These are phyloP conservation scores for Fusarium duplospermum DNA, from an alignment of 2,329 filamentous ascomycete species.

Conservation along the genomic window DNA sequence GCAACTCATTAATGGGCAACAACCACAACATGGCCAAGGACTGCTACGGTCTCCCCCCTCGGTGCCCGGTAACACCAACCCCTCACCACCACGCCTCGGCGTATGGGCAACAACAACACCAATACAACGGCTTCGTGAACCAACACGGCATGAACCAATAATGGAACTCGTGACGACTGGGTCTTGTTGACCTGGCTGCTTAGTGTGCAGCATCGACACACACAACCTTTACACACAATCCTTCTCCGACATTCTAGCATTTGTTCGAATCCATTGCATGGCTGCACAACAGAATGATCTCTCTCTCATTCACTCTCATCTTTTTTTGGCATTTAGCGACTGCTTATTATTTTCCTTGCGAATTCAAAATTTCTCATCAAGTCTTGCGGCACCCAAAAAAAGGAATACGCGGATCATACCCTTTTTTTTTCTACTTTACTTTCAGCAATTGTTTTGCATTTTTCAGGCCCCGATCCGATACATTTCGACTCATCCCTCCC, in stretches of 20 bases:
- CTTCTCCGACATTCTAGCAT: slow-evolving; percentile 38
- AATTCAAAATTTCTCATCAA: slow-evolving; percentile 49
- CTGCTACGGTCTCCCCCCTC: slow-evolving; percentile 59
- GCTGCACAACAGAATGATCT: slow-evolving; percentile 46
- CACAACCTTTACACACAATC: slow-evolving; percentile 21
- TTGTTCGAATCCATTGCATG: slow-evolving; percentile 49
- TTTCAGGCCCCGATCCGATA: slow-evolving; percentile 30
- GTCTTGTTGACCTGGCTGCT: background rate
- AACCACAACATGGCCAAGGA: slow-evolving; percentile 60
- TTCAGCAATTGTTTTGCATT: slow-evolving; percentile 43
- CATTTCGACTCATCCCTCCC: slow-evolving; percentile 36
- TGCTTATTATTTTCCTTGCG: slow-evolving; percentile 48
- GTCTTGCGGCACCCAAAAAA: slow-evolving; percentile 56
- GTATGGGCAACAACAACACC: slow-evolving; percentile 45
- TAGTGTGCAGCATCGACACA: slow-evolving; percentile 5
- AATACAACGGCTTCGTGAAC: slow-evolving; percentile 53
- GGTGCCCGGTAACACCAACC: slow-evolving; percentile 73
- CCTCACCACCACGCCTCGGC: slow-evolving; percentile 57
- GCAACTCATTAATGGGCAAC: slow-evolving; percentile 63
- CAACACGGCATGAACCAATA: slow-evolving; percentile 58
- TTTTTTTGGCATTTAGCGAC: slow-evolving; percentile 62
- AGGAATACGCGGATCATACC: slow-evolving; percentile 55
- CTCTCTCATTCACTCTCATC: slow-evolving; percentile 48
- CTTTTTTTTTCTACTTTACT: slow-evolving; percentile 41
- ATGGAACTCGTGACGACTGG: slow-evolving; percentile 44